A percentile compares a stretch with the other conserved stretches of the same genome.
These are phyloP conservation scores for Paramarasmius palmivorus DNA, from an alignment of 1,284 basidiomycete species.

Conservation along the genomic window DNA sequence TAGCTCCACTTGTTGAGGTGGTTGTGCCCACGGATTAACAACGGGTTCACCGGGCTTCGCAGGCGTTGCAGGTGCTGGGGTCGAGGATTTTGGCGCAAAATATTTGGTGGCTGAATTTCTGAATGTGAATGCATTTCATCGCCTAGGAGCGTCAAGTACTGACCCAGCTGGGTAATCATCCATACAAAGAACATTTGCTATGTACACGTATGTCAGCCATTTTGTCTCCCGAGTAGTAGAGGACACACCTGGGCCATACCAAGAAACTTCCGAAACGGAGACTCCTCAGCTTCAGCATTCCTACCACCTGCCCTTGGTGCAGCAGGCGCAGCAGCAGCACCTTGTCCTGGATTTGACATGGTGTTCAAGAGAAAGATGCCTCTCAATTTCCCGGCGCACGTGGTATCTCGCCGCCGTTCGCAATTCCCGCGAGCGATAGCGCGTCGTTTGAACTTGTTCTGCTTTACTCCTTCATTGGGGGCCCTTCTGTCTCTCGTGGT, in stretches of 20 bases:
- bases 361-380: background rate
- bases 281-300: constrained; percentile 28
- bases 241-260: constrained; percentile 50
- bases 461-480: no score
- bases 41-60: constrained; percentile 26
- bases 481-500: no score
- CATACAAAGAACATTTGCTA: constrained; percentile 71
- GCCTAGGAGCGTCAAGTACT: constrained; percentile 22
- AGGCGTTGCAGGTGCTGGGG: constrained; percentile 25
- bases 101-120: constrained; percentile 42
- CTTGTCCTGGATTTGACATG: constrained; percentile 13
- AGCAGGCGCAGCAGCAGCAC: constrained; percentile 24
- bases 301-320: constrained; percentile 18
- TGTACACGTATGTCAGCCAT: constrained; percentile 3
- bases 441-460: no score
- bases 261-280: constrained; percentile 33
- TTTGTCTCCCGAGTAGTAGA: background rate
- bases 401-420: no score
- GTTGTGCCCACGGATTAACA: constrained; percentile 44
- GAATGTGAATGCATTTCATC: constrained; percentile 2
- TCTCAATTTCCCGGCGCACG: no score
- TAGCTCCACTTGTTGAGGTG: constrained; percentile 51
- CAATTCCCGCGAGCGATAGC: no score
- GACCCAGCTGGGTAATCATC: constrained; percentile 63
- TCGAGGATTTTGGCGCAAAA: constrained; percentile 34